A percentile compares a stretch with the other conserved stretches of the same genome.
phyloP scores from a whole-genome alignment of 176 grass and related monocot genomes.

The Musa schizocarpa region DNA sequence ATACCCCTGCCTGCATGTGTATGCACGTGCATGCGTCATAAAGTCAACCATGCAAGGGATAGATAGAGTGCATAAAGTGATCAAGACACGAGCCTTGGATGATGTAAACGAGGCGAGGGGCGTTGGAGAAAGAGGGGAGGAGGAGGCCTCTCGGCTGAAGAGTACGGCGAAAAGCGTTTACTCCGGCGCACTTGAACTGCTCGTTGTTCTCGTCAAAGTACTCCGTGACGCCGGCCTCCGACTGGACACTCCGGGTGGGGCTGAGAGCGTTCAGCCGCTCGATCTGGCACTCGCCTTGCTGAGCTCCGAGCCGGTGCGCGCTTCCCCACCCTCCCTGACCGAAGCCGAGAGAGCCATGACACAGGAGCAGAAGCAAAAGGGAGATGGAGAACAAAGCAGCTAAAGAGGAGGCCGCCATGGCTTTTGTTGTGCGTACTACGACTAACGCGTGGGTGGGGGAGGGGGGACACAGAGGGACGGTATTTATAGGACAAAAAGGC shows the following conservation, averaged over 20 bases:
- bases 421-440: not conserved
- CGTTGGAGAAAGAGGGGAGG: conserved; percentile 28
- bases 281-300: conserved; percentile 3
- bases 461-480: too few relatives aligned
- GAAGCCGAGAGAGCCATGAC: not conserved
- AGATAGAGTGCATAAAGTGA: not conserved
- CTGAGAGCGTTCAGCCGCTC: not conserved
- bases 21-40: not conserved
- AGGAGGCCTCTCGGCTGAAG: conserved; percentile 29
- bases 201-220: conserved; percentile 27
- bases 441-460: not conserved
- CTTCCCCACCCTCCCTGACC: not conserved
- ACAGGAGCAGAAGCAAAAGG: not conserved
- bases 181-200: conserved; percentile 24
- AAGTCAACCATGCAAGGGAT: not conserved
- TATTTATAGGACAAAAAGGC: not conserved
- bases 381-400: not conserved
- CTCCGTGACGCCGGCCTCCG: conserved; percentile 36
- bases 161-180: conserved; percentile 9
- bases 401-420: not conserved
- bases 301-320: not conserved
- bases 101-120: conserved; percentile 24
- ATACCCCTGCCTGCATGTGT: conserved; percentile 24
- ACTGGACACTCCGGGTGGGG: conserved; percentile 5
- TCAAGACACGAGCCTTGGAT: conserved; percentile 11